Evolutionary conservation across 192 early-diverging fungal species (phyloP).

Genomic region (Backusella psychrophila): DNA sequence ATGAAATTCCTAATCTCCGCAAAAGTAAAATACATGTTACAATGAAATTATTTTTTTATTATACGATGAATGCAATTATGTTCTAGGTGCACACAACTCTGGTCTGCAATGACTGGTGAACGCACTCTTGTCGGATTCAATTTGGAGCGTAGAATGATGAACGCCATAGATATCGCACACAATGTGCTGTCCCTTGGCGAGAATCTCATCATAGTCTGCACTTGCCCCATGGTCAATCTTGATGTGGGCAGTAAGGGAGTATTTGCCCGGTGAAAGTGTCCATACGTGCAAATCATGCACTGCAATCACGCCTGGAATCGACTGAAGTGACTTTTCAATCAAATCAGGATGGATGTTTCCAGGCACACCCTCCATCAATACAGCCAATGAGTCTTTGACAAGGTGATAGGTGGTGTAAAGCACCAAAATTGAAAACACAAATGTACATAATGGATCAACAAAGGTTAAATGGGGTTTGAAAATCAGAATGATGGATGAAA

Average conservation of each 20-base stretch:
- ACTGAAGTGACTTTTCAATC: constrained; percentile 37
- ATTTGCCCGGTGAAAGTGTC: constrained; percentile 54
- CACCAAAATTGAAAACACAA: constrained; percentile 76
- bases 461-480: constrained; percentile 55
- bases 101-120: constrained; percentile 51
- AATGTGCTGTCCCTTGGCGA: constrained; percentile 46
- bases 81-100: constrained; percentile 34
- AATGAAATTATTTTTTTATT: not conserved
- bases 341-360: constrained; percentile 46
- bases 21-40: not conserved
- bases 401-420: constrained; percentile 66
- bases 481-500: constrained; percentile 67
- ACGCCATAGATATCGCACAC: constrained; percentile 51
- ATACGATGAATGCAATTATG: not conserved
- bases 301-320: constrained; percentile 44
- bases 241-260: constrained; percentile 35
- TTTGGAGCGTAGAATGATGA: constrained; percentile 56
- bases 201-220: constrained; percentile 44
- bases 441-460: constrained; percentile 82
- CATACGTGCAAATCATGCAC: constrained; percentile 60
- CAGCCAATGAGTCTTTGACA: constrained; percentile 58
- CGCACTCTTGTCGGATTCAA: constrained; percentile 38
- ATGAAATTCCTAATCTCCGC: not conserved
- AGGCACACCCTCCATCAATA: constrained; percentile 77
- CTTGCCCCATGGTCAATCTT: constrained; percentile 28